These are phyloP conservation scores for Mycena alexandri DNA, from an alignment of 768 basidiomycete genomes.

Conservation along the genomic window DNA sequence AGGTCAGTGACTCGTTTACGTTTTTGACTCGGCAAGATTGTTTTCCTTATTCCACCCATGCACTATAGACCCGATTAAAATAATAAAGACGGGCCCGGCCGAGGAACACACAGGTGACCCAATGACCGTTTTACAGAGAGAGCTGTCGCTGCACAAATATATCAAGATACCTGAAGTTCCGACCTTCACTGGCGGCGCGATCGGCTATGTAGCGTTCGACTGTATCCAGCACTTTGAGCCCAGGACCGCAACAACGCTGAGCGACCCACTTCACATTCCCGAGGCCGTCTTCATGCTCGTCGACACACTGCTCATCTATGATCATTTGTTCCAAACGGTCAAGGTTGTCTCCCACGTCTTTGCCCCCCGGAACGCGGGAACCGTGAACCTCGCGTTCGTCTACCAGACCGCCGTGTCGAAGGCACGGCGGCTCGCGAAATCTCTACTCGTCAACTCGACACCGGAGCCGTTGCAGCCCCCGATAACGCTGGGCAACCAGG, in stretches of 20 bases:
- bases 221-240: slow-evolving; percentile 98
- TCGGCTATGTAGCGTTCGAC: slow-evolving; percentile 98
- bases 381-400: slow-evolving; percentile 81
- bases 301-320: slow-evolving; percentile 95
- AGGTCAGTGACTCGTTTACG: slow-evolving; percentile 59
- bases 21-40: slow-evolving; percentile 1
- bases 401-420: slow-evolving; percentile 91
- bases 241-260: slow-evolving; percentile 81
- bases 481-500: slow-evolving; percentile 73
- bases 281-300: slow-evolving; percentile 98
- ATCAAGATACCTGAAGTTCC: slow-evolving; percentile 92
- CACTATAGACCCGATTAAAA: slow-evolving; percentile 89
- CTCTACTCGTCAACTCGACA: slow-evolving; percentile 63
- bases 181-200: slow-evolving; percentile 97
- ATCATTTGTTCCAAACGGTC: slow-evolving; percentile 95
- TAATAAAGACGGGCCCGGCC: slow-evolving; percentile 88
- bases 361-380: slow-evolving; percentile 76
- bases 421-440: slow-evolving; percentile 83
- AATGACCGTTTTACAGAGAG: slow-evolving; percentile 83
- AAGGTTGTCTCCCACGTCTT: slow-evolving; percentile 98
- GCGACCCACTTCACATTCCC: slow-evolving; percentile 89
- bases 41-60: not conserved
- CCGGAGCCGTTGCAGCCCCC: slow-evolving; percentile 79
- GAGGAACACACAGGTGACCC: slow-evolving; percentile 92
- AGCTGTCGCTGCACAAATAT: slow-evolving; percentile 88